Evolutionary conservation across 192 early-diverging fungal genomes (phyloP).

Genomic region (Anaeromyces robustus): DNA sequence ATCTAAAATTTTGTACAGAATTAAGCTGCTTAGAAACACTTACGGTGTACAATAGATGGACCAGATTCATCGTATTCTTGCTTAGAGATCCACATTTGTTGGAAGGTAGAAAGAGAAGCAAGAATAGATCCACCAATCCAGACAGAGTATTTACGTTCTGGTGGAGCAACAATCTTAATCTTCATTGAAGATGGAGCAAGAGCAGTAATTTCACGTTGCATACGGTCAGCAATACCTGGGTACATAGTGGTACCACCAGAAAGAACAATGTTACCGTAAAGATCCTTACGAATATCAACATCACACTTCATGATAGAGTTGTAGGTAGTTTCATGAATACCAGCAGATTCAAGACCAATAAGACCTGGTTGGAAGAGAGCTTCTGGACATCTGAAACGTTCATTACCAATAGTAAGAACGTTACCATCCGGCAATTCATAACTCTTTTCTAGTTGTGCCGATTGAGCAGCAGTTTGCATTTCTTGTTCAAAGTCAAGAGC

Average conservation of each 20-base stretch:
- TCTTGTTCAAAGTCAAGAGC: conserved; percentile 69
- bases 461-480: conserved; percentile 83
- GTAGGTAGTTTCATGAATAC: conserved; percentile 95
- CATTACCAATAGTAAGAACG: conserved; percentile 94
- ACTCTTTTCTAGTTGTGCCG: conserved; percentile 87
- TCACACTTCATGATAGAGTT: conserved; percentile 97
- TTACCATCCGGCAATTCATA: conserved; percentile 98
- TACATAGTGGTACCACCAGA: conserved; percentile 97
- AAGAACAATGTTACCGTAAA: conserved; percentile 92
- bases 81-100: conserved; percentile 98
- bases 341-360: conserved; percentile 74
- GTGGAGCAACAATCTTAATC: conserved; percentile 96
- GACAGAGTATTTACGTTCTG: conserved; percentile 98
- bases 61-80: conserved; percentile 97
- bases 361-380: conserved; percentile 93
- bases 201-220: conserved; percentile 95
- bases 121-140: conserved; percentile 98
- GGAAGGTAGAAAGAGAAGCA: conserved; percentile 95
- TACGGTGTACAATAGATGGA: conserved; percentile 94
- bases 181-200: conserved; percentile 90
- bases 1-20: too few species aligned
- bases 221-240: conserved; percentile 90
- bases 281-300: conserved; percentile 79
- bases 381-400: conserved; percentile 74
- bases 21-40: conserved; percentile 70